Evolutionary conservation across 257 asterid genomes (phyloP), one percentile per base, ranked within the genome.

Genomic region (Vinca minor): DNA sequence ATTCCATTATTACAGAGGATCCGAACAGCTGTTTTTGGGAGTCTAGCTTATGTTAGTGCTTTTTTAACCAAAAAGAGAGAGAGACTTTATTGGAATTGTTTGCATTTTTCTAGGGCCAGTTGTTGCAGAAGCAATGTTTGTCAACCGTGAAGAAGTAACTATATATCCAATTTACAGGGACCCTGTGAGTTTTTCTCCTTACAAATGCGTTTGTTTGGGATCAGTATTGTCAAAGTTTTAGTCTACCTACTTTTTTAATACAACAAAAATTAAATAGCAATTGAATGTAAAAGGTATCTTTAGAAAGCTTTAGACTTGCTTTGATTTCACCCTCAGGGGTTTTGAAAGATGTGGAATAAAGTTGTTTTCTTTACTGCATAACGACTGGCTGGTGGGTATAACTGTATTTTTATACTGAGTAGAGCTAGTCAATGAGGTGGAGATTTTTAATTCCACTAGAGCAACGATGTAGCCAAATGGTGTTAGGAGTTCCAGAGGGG

Each of bases 51-150:
- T 42, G 0, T 39, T 62, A 1, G 26, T 42, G 8, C 36, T 13
- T 48, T 14, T 42, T 17, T 15, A 42, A 15, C 42, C 42, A 3
- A 9, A 28, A 50, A 18, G 38, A 26, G 53, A 25, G 28, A 14
- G 4, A 50, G 45, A 31, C 10, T 36, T 68, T 20, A 36, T 6
- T 53, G 9, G 6, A 28, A 34, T 5, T 26, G 23, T 45, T 10
- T 73, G 21, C 45, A 13, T 29, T 46, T 29, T 46, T 68, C 55
- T 34, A 93, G 99, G 99, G 25, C 99, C 99, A 18, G 96, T 89
- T 69, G 99, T 93, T 70, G 97, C 97, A 28, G 99, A 93, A 71
- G 99, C 97, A 36, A 85, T 81, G 96, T 89, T 93, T 71, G 87
- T 89, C 65, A 93, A 93, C 69, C 91, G 97, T 10, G 99, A 93